Percentiles rank a stretch among this genome's conserved stretches.
Evolutionary conservation across 2,329 filamentous ascomycete species (phyloP).

Genomic region (Pezicula carpinea): DNA sequence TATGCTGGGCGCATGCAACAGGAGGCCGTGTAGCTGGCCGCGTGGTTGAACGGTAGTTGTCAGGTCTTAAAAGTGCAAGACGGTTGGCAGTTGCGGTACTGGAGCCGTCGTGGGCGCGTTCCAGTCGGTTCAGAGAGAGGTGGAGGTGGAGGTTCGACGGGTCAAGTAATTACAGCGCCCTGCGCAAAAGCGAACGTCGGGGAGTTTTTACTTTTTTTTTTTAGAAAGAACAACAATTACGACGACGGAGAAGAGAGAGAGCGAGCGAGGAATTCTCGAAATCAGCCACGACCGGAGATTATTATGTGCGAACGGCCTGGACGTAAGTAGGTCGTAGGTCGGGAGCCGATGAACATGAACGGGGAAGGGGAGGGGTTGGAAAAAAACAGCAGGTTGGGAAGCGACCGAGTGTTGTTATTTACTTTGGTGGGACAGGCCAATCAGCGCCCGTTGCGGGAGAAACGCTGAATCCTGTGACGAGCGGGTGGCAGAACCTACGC

Average conservation of each 20-base stretch:
- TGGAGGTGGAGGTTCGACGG: not conserved
- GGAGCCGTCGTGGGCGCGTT: not conserved
- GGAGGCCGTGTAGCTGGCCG: slow-evolving; percentile 16
- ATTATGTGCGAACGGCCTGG: too few species aligned
- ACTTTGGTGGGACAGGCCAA: too few species aligned
- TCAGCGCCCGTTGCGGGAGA: too few species aligned
- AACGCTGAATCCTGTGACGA: too few species aligned
- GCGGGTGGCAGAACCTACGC: too few species aligned
- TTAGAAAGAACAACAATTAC: slow-evolving; percentile 11
- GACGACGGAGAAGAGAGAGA: slow-evolving; percentile 6
- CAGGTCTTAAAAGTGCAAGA: not conserved
- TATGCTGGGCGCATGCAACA: slow-evolving; percentile 17
- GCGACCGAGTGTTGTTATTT: too few species aligned
- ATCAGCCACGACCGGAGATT: too few species aligned
- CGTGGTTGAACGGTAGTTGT: not conserved
- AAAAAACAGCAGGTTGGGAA: slow-evolving; percentile 4
- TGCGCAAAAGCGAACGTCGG: slow-evolving; percentile 14
- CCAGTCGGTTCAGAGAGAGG: not conserved
- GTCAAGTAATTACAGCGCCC: slow-evolving; percentile 12
- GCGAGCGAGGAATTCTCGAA: not conserved
- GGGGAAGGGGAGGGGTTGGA: slow-evolving; percentile 5
- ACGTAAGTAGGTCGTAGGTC: too few species aligned
- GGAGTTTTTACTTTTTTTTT: too few species aligned
- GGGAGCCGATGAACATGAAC: too few species aligned
- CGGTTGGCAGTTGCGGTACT: not conserved